Evolutionary conservation across 1,284 basidiomycete genomes (phyloP).

Genomic region (Phylloboletellus chloephorus): DNA sequence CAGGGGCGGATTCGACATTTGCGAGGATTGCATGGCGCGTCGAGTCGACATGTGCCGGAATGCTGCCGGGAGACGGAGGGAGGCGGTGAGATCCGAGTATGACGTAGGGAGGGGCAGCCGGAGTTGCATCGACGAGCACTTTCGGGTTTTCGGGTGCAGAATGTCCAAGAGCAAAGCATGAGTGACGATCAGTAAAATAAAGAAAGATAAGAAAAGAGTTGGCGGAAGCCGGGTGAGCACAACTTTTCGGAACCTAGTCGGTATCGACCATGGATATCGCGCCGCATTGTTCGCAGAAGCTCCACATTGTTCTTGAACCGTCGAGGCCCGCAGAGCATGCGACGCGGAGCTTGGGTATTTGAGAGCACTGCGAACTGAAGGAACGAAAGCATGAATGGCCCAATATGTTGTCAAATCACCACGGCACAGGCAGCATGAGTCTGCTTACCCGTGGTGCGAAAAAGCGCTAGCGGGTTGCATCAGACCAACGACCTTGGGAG

Average conservation of each 20-base stretch:
- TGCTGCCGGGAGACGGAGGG: slow-evolving; percentile 9
- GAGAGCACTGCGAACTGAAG: slow-evolving; percentile 58
- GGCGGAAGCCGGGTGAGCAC: slow-evolving; percentile 8
- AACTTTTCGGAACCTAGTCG: slow-evolving; percentile 39
- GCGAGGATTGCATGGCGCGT: slow-evolving; percentile 12
- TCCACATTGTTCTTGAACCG: slow-evolving; percentile 75
- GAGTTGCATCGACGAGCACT: slow-evolving; percentile 18
- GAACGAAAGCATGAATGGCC: slow-evolving; percentile 10
- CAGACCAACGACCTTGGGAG: slow-evolving; percentile 48
- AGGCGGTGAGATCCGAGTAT: slow-evolving; percentile 15
- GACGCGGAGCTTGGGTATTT: slow-evolving; percentile 71
- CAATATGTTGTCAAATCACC: slow-evolving; percentile 12
- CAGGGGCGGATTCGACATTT: slow-evolving; percentile 17
- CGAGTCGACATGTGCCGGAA: slow-evolving; percentile 20
- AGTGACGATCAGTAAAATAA: slow-evolving; percentile 33
- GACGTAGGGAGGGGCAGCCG: slow-evolving; percentile 5
- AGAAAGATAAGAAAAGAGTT: slow-evolving; percentile 29
- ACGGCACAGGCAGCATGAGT: not conserved
- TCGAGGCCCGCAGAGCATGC: slow-evolving; percentile 57
- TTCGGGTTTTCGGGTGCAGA: slow-evolving; percentile 26
- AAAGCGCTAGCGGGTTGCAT: slow-evolving; percentile 62
- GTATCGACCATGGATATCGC: slow-evolving; percentile 80
- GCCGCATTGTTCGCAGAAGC: slow-evolving; percentile 79
- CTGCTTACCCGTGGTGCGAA: slow-evolving; percentile 66
- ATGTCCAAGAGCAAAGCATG: slow-evolving; percentile 23